A percentile compares a stretch with the other conserved stretches of the same genome.
These are phyloP conservation scores for Mortierella sp. DNA, from an alignment of 371 early-diverging fungal species.

Conservation along the genomic window DNA sequence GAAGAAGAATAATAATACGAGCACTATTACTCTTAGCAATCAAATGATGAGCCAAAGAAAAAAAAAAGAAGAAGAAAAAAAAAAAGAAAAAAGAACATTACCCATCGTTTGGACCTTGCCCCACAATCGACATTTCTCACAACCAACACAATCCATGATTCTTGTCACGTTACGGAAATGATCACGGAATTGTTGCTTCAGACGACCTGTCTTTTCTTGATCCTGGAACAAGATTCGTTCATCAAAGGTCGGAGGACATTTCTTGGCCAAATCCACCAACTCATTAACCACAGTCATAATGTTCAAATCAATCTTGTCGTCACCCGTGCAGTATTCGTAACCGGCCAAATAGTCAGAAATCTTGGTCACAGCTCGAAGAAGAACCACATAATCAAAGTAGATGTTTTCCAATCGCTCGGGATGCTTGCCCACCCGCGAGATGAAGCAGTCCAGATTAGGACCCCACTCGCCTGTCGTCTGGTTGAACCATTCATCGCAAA, in stretches of 20 bases:
- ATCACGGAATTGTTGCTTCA: slow-evolving; percentile 87
- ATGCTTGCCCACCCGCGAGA: slow-evolving; percentile 84
- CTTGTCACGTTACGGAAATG: slow-evolving; percentile 95
- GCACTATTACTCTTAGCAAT: too few species aligned
- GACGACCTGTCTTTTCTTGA: slow-evolving; percentile 25
- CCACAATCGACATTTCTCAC: slow-evolving; percentile 99
- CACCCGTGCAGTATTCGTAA: slow-evolving; percentile 74
- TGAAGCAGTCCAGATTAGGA: slow-evolving; percentile 91
- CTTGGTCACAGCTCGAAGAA: slow-evolving; percentile 87
- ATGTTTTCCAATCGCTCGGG: slow-evolving; percentile 95
- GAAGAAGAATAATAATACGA: too few species aligned
- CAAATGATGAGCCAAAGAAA: too few species aligned
- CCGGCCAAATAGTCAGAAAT: slow-evolving; percentile 79
- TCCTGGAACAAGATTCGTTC: slow-evolving; percentile 81
- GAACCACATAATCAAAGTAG: slow-evolving; percentile 90
- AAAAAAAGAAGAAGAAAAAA: too few species aligned
- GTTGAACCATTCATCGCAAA: slow-evolving; percentile 93
- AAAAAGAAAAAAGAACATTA: slow-evolving; percentile 2
- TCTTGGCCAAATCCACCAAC: slow-evolving; percentile 64
- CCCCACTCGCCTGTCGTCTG: slow-evolving; percentile 87
- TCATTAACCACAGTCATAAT: slow-evolving; percentile 65
- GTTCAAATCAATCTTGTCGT: slow-evolving; percentile 61
- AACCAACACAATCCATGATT: slow-evolving; percentile 98
- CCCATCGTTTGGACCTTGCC: slow-evolving; percentile 91
- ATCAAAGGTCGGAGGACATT: slow-evolving; percentile 87